Base-by-base conservation (phyloP, 169 alveolate species). In the Plasmodium malariae region DNA sequence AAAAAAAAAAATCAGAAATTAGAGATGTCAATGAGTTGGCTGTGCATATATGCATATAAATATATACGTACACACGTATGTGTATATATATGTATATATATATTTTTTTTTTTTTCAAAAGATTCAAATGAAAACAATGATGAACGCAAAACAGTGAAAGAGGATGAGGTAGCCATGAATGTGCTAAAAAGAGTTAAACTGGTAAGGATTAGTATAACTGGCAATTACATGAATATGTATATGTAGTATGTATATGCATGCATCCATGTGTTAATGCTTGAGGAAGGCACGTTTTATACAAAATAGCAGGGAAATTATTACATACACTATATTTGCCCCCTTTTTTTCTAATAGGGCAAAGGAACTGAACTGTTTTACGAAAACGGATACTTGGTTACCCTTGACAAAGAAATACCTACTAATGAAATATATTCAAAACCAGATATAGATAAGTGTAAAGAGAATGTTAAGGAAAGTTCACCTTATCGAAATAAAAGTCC, bases 381-480 rank as follows among this genome's bases (percentile, higher is more conserved):
- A 55, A 69, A 85, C 69, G 91, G 91, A 6, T 85, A 85, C 34
- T 49, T 85, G 30, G 91, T 85, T 3, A 72, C 85, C 3, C 67
- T 68, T n/a, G 87, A 85, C 21, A 85, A 68, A 12, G 62, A 72
- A 28, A n/a, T 32, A 6, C 28, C 45, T 48, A 49, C 32, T 34
- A 63, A 17, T 12, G 36, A 57, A 17, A 9, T 19, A 14, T 11
- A 2, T 55, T 9, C 21, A 30, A 48, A 6, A 36, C 32, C 28
- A 19, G 11, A 28, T 4, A n/a, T 24, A 4, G 28, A 59, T 40
- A 43, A 63, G 2, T 11, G 36, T 28, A 62, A 17, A 36, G 54
- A 63, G n/a, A 54, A 34, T 68, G 24, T 11, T n/a, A 62, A 63
- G 24, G 70, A 28, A 6, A 45, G 24, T n/a, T 17, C 45, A 17